Conservation (phyloP, 2,329 filamentous ascomycete genomes). For the Coniochaeta ligniaria region DNA sequence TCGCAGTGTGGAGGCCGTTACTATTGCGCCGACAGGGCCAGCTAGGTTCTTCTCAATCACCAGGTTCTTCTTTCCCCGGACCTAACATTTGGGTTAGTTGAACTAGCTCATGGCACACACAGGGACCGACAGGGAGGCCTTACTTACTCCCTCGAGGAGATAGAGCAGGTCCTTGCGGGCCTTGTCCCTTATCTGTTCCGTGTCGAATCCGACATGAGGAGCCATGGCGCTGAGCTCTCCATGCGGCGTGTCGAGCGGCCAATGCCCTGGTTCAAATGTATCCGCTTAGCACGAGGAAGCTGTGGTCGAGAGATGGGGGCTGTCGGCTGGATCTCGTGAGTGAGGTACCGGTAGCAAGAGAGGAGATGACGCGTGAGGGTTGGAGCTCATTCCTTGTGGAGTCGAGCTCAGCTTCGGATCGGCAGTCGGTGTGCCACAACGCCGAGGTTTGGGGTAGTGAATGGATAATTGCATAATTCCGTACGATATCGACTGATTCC, state of each 20-base stretch:
- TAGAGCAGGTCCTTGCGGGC: constrained; percentile 83
- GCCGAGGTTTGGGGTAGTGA: not conserved
- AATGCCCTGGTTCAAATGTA: not conserved
- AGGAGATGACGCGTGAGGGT: not conserved
- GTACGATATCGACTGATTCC: not conserved
- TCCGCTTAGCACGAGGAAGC: not conserved
- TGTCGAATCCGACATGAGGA: constrained; percentile 64
- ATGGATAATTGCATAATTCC: not conserved
- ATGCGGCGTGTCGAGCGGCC: constrained; percentile 17
- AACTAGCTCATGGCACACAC: not conserved
- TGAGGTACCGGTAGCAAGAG: too few relatives aligned
- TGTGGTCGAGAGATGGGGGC: not conserved
- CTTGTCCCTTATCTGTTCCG: constrained; percentile 70
- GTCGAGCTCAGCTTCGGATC: not conserved
- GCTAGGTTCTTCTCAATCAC: constrained; percentile 88
- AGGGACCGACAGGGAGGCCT: constrained; percentile 10
- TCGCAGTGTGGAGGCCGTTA: constrained; percentile 91
- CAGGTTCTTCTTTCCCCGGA: constrained; percentile 97
- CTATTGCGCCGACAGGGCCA: constrained; percentile 81
- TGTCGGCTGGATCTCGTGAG: not conserved
- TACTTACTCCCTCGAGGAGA: constrained; percentile 89
- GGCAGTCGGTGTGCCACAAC: not conserved
- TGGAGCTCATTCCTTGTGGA: not conserved
- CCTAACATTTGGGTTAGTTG: constrained; percentile 44
- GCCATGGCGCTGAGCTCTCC: constrained; percentile 54